Conservation (phyloP, 2,329 filamentous ascomycete genomes). For the Fusarium nodosum region DNA sequence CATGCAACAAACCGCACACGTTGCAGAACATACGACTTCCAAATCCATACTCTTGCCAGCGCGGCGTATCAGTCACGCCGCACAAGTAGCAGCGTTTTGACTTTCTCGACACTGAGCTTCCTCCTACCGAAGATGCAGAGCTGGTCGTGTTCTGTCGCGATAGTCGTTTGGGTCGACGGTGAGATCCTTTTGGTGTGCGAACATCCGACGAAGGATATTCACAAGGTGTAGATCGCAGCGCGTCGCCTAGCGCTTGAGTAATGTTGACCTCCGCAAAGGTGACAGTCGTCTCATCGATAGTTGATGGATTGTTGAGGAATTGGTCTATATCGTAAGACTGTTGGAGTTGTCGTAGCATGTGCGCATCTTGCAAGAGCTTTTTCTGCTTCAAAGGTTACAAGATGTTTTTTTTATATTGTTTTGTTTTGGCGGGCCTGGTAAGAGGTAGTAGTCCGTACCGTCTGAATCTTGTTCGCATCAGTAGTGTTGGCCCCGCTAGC, state of each 20-base stretch:
- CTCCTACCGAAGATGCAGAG: background rate
- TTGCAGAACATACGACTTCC: background rate
- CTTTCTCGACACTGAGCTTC: background rate
- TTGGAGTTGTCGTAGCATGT: background rate
- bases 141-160: background rate
- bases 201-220: background rate
- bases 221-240: background rate
- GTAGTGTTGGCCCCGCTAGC: background rate
- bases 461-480: background rate
- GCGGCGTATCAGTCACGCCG: background rate
- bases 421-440: background rate
- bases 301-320: background rate
- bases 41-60: background rate
- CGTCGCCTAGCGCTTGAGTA: background rate
- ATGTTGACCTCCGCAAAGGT: background rate
- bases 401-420: background rate
- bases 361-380: slow-evolving; percentile 10
- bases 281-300: background rate
- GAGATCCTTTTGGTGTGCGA: background rate
- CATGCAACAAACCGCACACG: background rate
- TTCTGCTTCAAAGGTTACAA: slow-evolving; percentile 2
- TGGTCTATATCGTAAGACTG: slow-evolving; percentile 4
- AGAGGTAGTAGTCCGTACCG: background rate
- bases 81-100: background rate
- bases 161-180: background rate